Evolutionary conservation across 352 stramenopile genomes (phyloP).

Genomic region (Phytophthora nicotianae): DNA sequence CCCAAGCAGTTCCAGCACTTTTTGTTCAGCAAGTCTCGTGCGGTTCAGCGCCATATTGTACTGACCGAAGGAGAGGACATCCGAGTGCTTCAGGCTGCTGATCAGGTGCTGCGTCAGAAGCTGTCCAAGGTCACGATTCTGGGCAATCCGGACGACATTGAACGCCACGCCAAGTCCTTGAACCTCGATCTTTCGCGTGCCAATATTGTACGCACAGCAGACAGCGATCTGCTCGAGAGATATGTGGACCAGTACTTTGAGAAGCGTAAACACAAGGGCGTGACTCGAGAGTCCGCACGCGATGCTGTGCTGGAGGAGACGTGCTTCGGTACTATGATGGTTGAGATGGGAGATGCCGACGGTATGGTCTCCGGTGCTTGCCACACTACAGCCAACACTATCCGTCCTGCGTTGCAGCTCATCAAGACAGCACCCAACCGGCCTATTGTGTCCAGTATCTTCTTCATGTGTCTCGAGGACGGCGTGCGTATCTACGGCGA

Average conservation of each 20-base stretch:
- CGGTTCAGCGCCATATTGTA: conserved; percentile 80
- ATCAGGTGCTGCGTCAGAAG: conserved; percentile 68
- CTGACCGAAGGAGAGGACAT: conserved; percentile 86
- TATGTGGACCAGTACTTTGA: conserved; percentile 72
- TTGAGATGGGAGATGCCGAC: conserved; percentile 78
- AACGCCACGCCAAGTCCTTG: conserved; percentile 65
- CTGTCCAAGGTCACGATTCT: conserved; percentile 82
- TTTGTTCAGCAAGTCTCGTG: conserved; percentile 78
- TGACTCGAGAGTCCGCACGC: conserved; percentile 57
- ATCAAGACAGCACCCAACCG: conserved; percentile 82
- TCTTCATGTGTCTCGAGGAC: conserved; percentile 89
- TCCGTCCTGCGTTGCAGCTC: conserved; percentile 85
- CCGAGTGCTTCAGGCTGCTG: conserved; percentile 78
- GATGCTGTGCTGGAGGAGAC: conserved; percentile 74
- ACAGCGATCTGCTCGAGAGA: conserved; percentile 54
- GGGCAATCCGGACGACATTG: conserved; percentile 74
- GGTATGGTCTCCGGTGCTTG: conserved; percentile 87
- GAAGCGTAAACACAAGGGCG: conserved; percentile 86
- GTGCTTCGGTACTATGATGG: conserved; percentile 89
- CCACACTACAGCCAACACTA: conserved; percentile 90
- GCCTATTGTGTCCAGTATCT: conserved; percentile 81
- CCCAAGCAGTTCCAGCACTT: conserved; percentile 90
- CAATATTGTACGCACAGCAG: conserved; percentile 61
- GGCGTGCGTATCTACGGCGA: conserved; percentile 86
- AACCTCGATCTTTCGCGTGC: conserved; percentile 65